Conservation (phyloP, 306 rosid genomes). For the Vigna radiata region DNA sequence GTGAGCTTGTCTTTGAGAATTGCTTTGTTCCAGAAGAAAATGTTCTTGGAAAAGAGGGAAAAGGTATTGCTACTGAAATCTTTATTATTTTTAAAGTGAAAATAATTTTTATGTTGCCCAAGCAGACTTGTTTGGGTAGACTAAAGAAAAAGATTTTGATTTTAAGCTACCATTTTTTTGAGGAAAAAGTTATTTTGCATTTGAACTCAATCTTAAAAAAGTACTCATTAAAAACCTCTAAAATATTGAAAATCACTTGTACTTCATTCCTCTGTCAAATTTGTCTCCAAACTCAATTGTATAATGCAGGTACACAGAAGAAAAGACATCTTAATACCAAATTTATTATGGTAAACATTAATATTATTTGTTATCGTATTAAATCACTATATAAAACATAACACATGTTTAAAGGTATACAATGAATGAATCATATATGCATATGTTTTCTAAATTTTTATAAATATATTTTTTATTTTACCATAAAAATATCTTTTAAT, state of each 20-base stretch:
- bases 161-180: background rate
- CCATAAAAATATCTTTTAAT: background rate
- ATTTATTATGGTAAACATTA: background rate
- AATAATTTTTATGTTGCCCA: conserved; percentile 13
- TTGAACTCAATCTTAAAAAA: background rate
- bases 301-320: no score
- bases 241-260: background rate
- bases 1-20: conserved; percentile 97
- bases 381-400: background rate
- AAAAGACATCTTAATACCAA: no score
- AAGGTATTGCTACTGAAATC: conserved; percentile 63
- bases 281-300: no score
- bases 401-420: background rate
- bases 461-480: background rate
- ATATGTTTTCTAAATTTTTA: background rate
- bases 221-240: background rate
- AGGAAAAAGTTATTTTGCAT: background rate
- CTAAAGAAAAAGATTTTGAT: background rate
- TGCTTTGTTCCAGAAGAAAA: conserved; percentile 97
- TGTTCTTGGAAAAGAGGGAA: conserved; percentile 92
- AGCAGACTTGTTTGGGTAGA: background rate
- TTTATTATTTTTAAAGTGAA: conserved; percentile 30
- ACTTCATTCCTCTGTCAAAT: no score
- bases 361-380: background rate
- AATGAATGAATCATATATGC: background rate